Base-by-base conservation (phyloP, 2,329 filamentous ascomycete species). In the Amauroascus verrucosus region DNA sequence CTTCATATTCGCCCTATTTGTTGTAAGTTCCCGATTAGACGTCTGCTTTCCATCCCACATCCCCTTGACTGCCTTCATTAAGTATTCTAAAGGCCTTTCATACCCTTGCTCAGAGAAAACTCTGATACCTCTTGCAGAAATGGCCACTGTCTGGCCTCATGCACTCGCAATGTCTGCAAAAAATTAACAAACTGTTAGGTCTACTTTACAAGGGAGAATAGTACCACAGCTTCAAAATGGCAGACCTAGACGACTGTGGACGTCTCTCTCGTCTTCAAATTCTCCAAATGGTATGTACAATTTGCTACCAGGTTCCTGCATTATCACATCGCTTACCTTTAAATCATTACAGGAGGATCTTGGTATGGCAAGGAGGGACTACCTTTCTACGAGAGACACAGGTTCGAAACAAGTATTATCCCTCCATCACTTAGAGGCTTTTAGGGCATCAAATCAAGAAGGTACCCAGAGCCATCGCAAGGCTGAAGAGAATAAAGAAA, bases 361-460 rank as follows among this genome's bases (percentile, higher is more conserved):
- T n/a, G 69, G 70, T 2, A 64, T 62, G 8, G 62, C 60, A 7
- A 64, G 67, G 33, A 64, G 70, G 11, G 67, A 72, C 46, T 54
- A 62, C 40, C 63, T 72, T 28, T 69, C 67, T 7, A 69, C 68
- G 5, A 53, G 48, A 3, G 68, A 70, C 45, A 54, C 48, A 18
- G 51, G 56, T 22, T 56, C 53, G 13, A 54, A 56, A 18, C 35
- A 43, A 7, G 51, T 54, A 18, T 38, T 61, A 22, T 51, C 50
- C 11, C 28, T 64, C 7, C 50, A 61, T 50, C 59, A 63, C 18
- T 58, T 71, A 16, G 66, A 70, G 47, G 58, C 60, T 6, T 47
- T 20, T 13, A 59, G 68, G 13, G 54, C 59, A 33, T 64, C 64
- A 2, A 68, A 70, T 52, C 53, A 62, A 4, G 49, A 56, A 5